Conservation (phyloP, 208 protist genomes). For the Acanthamoeba castellanii region DNA sequence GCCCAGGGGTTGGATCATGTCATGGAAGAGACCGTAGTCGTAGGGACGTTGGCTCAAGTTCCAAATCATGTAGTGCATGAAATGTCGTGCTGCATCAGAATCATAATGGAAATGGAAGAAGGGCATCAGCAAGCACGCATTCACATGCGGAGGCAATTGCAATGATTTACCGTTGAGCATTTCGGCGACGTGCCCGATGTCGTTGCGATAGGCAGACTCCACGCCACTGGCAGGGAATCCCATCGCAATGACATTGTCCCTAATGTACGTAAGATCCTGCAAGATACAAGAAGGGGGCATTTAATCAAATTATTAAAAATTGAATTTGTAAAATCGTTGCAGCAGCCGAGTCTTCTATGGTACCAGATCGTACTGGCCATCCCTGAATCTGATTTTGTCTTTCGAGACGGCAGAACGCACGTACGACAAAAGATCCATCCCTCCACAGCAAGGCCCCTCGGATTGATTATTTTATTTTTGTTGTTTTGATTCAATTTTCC, state of each 20-base stretch:
- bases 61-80: conserved; percentile 63
- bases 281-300: conserved; percentile 83
- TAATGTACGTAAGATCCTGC: conserved; percentile 94
- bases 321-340: not conserved
- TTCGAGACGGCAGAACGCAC: conserved; percentile 89
- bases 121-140: not conserved
- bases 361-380: conserved; percentile 91
- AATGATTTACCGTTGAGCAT: conserved; percentile 42
- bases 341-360: not conserved
- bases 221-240: conserved; percentile 75
- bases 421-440: conserved; percentile 52
- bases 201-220: conserved; percentile 72
- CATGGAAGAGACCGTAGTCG: conserved; percentile 61
- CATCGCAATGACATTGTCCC: conserved; percentile 78
- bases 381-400: conserved; percentile 90
- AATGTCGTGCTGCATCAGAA: conserved; percentile 42
- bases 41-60: conserved; percentile 70
- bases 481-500: too few relatives aligned
- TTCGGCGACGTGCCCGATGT: conserved; percentile 60
- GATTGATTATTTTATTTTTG: not conserved
- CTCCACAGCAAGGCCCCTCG: not conserved
- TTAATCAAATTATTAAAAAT: not conserved
- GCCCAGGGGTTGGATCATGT: conserved; percentile 26
- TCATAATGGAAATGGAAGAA: not conserved
- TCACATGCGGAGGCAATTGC: not conserved